phyloP scores from a whole-genome alignment of 2,329 filamentous ascomycete genomes.

The Hyphodiscus sp. region DNA sequence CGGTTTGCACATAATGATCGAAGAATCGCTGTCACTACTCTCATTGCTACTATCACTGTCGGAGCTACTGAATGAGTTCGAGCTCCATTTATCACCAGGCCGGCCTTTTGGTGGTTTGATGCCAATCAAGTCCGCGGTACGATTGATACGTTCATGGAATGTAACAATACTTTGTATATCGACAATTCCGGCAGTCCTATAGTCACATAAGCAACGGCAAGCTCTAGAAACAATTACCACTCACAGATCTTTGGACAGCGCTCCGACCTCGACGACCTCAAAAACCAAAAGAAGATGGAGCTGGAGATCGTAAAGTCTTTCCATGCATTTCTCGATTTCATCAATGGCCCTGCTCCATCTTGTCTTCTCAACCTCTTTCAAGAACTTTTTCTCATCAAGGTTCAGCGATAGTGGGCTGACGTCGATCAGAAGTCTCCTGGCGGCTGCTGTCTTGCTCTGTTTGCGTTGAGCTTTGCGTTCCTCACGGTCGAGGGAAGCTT shows the following conservation, averaged over 20 bases:
- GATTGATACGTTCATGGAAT: slow-evolving; percentile 17
- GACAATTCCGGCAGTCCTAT: slow-evolving; percentile 16
- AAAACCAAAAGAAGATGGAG: slow-evolving; percentile 21
- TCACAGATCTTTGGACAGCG: slow-evolving; percentile 17
- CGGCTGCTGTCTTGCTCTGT: slow-evolving; percentile 3
- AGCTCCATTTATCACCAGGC: background rate
- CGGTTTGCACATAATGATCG: slow-evolving; percentile 1
- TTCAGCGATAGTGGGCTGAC: slow-evolving; percentile 4
- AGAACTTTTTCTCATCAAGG: slow-evolving; percentile 14
- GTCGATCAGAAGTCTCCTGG: background rate
- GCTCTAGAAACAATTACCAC: background rate
- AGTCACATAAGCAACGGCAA: background rate
- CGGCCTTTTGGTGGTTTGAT: slow-evolving; percentile 6
- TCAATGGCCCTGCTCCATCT: slow-evolving; percentile 7
- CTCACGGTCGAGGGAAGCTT: slow-evolving; percentile 8
- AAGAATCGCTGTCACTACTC: slow-evolving; percentile 5
- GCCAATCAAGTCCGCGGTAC: slow-evolving; percentile 16
- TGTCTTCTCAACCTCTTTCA: slow-evolving; percentile 15
- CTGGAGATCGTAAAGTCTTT: slow-evolving; percentile 18
- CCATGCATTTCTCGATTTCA: slow-evolving; percentile 4
- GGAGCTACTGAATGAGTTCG: slow-evolving; percentile 4
- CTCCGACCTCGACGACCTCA: slow-evolving; percentile 19
- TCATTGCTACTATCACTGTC: slow-evolving; percentile 7
- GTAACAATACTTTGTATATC: slow-evolving; percentile 20
- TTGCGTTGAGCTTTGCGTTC: slow-evolving; percentile 14